Evolutionary conservation across 2,329 filamentous ascomycete genomes (phyloP), one percentile per base, ranked within the genome.

Genomic region (Penicillium rolfsii): DNA sequence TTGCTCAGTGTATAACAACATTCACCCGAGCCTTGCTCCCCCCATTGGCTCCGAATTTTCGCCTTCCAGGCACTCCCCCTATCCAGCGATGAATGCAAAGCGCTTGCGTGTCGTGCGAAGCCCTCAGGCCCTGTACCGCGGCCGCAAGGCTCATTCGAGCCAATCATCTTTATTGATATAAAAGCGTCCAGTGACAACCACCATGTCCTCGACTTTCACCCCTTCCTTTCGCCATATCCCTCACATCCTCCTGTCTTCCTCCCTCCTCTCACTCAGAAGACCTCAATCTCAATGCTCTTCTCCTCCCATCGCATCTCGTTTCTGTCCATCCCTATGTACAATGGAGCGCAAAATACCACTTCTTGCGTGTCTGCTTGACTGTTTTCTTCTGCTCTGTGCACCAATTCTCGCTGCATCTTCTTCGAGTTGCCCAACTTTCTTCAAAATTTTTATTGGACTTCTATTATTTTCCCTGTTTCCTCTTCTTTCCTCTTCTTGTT

Each of bases 291-390:
- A 54, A 48, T 43, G 36, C 26, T 58, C 38, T 46, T 50, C 57
- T n/a, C n/a, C 40, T 40, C 22, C 22, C 55, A 59, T 35, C 56
- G 58, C 50, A 53, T 63, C 57, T 66, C 58, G 62, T 69, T 69
- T 67, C 24, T 41, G 26, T 41, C 36, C 26, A 16, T 30, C 36
- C 65, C 56, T 66, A 60, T 76, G 74, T 77, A 76, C 73, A 75
- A 75, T 76, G 74, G 74, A 76, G 74, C 73, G 73, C 73, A 74
- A 45, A 76, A 77, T 76, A 76, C 73, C 74, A 75, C 70, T 68
- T 69, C 64, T 66, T 65, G 61, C 65, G 70, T 66, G 55, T 68
- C 64, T 64, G 64, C 57, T 68, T 62, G 54, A 56, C 60, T 61
- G 55, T 52, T 60, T 66, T 65, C 52, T 66, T 65, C 46, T 49